A percentile compares a stretch with the other conserved stretches of the same genome.
Evolutionary conservation across 495 filamentous ascomycete species (phyloP).

Genomic region (Xylaria nigripes): DNA sequence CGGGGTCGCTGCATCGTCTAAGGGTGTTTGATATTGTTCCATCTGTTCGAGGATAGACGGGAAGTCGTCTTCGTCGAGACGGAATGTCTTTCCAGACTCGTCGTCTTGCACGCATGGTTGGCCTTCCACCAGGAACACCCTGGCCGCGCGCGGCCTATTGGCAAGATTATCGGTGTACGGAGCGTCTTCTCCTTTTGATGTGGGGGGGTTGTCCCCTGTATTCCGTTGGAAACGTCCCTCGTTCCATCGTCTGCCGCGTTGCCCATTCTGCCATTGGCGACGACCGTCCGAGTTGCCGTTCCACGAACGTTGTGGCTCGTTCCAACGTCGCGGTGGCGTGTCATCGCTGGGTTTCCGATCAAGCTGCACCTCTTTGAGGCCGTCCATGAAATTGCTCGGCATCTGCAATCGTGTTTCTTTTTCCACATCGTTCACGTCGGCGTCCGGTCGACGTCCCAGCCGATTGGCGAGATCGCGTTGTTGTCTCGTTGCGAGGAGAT

Average conservation of each 20-base stretch:
- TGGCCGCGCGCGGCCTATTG: background rate
- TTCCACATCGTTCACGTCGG: background rate
- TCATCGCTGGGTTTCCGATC: too few species aligned
- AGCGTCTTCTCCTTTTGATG: too few species aligned
- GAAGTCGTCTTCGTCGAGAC: background rate
- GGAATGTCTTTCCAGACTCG: background rate
- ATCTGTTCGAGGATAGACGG: background rate
- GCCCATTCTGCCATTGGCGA: too few species aligned
- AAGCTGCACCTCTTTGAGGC: too few species aligned
- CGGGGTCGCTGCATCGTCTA: background rate
- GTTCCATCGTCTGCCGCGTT: too few species aligned
- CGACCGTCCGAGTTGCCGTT: too few species aligned
- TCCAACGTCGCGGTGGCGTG: too few species aligned
- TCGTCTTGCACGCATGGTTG: background rate
- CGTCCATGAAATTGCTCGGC: too few species aligned
- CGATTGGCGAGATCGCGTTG: background rate
- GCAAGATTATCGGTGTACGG: background rate
- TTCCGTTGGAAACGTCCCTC: too few species aligned
- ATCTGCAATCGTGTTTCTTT: background rate
- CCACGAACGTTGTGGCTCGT: too few species aligned
- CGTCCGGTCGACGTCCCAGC: background rate
- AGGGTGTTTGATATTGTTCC: background rate
- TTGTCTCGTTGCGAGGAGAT: background rate
- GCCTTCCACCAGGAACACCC: background rate
- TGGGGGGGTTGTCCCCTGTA: too few species aligned